Conservation (phyloP, 2,329 filamentous ascomycete genomes). For the Trichoderma sp. region DNA sequence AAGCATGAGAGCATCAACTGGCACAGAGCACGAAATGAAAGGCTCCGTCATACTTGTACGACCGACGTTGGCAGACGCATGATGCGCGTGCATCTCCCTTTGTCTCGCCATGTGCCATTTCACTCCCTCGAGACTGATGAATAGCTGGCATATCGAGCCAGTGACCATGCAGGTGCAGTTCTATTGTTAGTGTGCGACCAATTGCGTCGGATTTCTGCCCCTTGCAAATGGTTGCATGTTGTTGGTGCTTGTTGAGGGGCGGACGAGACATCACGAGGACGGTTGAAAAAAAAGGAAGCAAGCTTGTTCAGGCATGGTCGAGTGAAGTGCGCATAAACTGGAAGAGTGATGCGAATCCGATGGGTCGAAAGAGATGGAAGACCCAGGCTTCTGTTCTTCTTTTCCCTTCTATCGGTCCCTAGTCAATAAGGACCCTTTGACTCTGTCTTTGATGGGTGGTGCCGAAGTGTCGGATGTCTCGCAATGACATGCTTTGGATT, state of each 20-base stretch:
- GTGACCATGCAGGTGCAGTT: constrained; percentile 1
- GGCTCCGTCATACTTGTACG: not conserved
- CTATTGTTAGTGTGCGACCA: constrained; percentile 11
- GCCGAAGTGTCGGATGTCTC: not conserved
- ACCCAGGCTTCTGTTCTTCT: not conserved
- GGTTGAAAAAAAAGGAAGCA: constrained; percentile 19
- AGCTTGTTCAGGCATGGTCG: not conserved
- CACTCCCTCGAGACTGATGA: not conserved
- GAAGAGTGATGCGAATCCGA: not conserved
- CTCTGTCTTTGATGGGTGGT: not conserved
- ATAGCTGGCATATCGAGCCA: not conserved
- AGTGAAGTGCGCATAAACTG: not conserved
- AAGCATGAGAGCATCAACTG: not conserved
- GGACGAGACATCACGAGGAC: constrained; percentile 21
- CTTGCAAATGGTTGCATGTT: not conserved
- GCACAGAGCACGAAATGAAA: not conserved
- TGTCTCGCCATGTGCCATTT: constrained; percentile 9
- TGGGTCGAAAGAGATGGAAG: constrained; percentile 2
- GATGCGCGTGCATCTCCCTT: constrained; percentile 20
- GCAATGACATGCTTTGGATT: constrained; percentile 5
- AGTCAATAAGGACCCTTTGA: too few relatives aligned
- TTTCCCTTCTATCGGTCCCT: not conserved
- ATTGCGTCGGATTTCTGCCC: constrained; percentile 1
- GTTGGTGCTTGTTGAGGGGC: constrained; percentile 20
- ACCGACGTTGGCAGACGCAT: constrained; percentile 3